Conservation (phyloP, 345 rosid species). For the Eucalyptus globulus region DNA sequence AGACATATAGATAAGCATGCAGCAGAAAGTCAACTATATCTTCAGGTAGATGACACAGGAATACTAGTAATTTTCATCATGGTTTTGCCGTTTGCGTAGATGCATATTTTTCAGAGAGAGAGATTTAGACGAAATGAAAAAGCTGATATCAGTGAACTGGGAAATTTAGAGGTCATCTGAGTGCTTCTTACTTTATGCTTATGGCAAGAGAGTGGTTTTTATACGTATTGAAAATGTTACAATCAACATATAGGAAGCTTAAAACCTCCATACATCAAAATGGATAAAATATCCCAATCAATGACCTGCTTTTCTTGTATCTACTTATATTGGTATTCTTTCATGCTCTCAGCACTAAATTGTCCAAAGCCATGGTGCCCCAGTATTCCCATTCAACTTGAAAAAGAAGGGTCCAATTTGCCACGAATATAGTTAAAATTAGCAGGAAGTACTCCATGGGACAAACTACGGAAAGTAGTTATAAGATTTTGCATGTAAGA, state of each 20-base stretch:
- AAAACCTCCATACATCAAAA: background rate
- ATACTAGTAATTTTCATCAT: background rate
- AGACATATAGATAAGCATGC: background rate
- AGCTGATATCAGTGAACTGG: background rate
- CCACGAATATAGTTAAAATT: background rate
- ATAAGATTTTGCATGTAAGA: background rate
- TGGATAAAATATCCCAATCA: background rate
- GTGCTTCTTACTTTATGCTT: background rate
- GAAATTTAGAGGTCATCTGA: background rate
- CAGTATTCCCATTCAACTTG: background rate
- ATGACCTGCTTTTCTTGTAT: background rate
- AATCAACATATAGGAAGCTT: background rate
- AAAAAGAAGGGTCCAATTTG: background rate
- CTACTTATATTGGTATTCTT: background rate
- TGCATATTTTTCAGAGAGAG: background rate
- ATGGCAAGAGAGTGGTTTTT: background rate
- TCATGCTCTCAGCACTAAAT: background rate
- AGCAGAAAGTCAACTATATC: background rate
- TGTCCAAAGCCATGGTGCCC: background rate
- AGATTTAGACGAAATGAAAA: background rate
- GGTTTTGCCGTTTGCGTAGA: background rate
- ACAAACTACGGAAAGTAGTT: background rate
- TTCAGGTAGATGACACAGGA: background rate
- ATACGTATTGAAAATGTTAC: background rate
- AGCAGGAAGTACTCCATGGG: background rate